Base-by-base conservation (phyloP, 1,284 basidiomycete species). In the Ceratobasidium sp. region DNA sequence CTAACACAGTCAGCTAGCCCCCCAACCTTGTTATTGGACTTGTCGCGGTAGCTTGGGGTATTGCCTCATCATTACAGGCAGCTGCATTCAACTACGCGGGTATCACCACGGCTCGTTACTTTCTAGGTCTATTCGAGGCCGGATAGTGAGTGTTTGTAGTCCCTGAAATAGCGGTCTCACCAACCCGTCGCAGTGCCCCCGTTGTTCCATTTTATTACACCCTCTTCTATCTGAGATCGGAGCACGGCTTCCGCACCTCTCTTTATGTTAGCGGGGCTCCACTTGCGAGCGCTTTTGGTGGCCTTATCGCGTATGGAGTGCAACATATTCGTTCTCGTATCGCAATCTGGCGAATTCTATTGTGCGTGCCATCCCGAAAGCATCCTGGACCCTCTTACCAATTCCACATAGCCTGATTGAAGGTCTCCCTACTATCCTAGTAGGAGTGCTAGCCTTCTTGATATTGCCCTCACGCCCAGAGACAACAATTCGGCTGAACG, bases 301-400 rank as follows among this genome's bases (percentile, higher is more conserved):
- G 71, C n/a, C 53, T 72, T 16, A 71, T 72, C 36, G 71, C 71
- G 0, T 72, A 70, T 50, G 70, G 70, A 16, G 68, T 72, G n/a
- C 70, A 72, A 25, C 58, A 72, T 46, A 67, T 72, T 36, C 53
- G 56, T 1, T 64, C 42, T 7, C 52, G 56, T n/a, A 62, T 70
- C 9, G 64, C 62, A 29, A 68, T 42, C 23, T 72, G 69, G 71
- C 39, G 71, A 2, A 53, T 70, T 36, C 53, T 70, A 16, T 70
- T 69, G 68, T 69, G 30, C 14, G 68, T 59, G 7, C 11, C 30
- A n/a, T 46, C 42, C 5, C 16, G 5, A 6, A n/a, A n/a, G 7
- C 42, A n/a, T 46, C 16, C n/a, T n/a, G n/a, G 14, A 16, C 16
- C 6, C 25, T 29, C 46, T 19, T 30, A n/a, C 36, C 49, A 36